A percentile compares a stretch with the other conserved stretches of the same genome.
Conservation (phyloP, 352 stramenopile species). For the Globisporangium parvum region DNA sequence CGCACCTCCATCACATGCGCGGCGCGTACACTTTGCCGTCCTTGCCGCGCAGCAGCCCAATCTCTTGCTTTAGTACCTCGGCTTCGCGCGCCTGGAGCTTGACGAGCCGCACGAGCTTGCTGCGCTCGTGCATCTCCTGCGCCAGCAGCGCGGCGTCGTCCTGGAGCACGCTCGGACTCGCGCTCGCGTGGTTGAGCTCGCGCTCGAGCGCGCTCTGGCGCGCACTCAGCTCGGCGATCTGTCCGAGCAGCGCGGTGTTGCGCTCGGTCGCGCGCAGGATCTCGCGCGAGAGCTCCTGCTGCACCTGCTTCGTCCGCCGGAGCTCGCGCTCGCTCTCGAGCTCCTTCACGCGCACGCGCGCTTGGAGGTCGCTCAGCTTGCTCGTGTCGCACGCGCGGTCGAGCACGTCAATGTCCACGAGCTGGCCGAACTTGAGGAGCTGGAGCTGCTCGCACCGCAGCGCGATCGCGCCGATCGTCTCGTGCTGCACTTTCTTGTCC, state of each 20-base stretch:
- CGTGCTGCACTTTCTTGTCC: constrained; percentile 73
- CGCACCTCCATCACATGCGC: constrained; percentile 8
- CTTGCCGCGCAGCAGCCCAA: constrained; percentile 78
- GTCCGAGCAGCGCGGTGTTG: constrained; percentile 80
- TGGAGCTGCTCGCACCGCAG: constrained; percentile 75
- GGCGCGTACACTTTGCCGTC: constrained; percentile 72
- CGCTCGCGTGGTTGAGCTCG: constrained; percentile 70
- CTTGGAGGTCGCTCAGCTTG: constrained; percentile 59
- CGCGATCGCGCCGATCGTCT: constrained; percentile 54
- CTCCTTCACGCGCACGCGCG: constrained; percentile 69
- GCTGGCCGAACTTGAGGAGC: constrained; percentile 72
- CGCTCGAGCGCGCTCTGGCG: constrained; percentile 80
- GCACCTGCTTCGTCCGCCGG: constrained; percentile 34
- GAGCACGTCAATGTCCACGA: constrained; percentile 85
- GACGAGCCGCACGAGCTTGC: constrained; percentile 85
- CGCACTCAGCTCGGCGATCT: constrained; percentile 68
- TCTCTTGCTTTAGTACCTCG: constrained; percentile 89
- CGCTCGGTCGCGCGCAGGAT: constrained; percentile 79
- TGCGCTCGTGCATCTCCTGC: constrained; percentile 83
- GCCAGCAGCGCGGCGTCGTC: constrained; percentile 46
- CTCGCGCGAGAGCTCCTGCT: constrained; percentile 57
- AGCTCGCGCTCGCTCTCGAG: constrained; percentile 55
- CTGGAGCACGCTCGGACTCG: constrained; percentile 35
- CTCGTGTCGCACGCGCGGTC: constrained; percentile 83
- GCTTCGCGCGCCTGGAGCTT: constrained; percentile 90